Conservation (phyloP, 495 filamentous ascomycete genomes). For the Hypoxylon subgilvum region DNA sequence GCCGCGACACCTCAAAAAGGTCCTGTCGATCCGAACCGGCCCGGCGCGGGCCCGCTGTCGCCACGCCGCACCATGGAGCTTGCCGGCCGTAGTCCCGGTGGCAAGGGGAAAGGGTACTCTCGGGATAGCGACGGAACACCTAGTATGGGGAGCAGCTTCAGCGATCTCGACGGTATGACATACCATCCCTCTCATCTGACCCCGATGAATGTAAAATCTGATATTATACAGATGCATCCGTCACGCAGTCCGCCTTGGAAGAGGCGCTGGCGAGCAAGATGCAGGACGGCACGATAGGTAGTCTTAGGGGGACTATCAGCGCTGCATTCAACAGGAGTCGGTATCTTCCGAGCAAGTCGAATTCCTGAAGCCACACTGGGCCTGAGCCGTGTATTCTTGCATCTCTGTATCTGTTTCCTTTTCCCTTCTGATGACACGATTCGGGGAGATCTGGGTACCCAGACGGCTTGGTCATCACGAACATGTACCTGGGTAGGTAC, state of each 20-base stretch:
- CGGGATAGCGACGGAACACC: constrained; percentile 85
- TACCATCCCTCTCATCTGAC: constrained; percentile 1
- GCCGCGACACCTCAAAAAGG: constrained; percentile 34
- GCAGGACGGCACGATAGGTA: constrained; percentile 75
- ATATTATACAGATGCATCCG: constrained; percentile 84
- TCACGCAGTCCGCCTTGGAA: constrained; percentile 92
- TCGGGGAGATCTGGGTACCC: too few relatives aligned
- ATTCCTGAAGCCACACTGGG: constrained; percentile 7
- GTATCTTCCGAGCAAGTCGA: constrained; percentile 46
- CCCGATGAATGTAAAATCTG: too few relatives aligned
- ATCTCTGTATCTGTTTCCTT: background rate
- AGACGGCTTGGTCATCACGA: background rate
- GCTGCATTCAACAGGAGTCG: constrained; percentile 53
- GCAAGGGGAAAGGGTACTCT: constrained; percentile 56
- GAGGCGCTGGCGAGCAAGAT: constrained; percentile 93
- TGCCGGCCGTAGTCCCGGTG: constrained; percentile 61
- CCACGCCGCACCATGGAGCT: constrained; percentile 65
- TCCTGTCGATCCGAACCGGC: constrained; percentile 14
- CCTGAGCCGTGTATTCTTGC: background rate
- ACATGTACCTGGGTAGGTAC: too few relatives aligned
- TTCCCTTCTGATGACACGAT: too few relatives aligned
- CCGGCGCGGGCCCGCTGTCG: constrained; percentile 42
- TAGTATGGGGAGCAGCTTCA: constrained; percentile 98
- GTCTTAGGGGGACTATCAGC: constrained; percentile 84
- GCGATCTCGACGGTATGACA: constrained; percentile 84